Conservation (phyloP, 805 yeast genomes). For the Lachancea sp. region DNA sequence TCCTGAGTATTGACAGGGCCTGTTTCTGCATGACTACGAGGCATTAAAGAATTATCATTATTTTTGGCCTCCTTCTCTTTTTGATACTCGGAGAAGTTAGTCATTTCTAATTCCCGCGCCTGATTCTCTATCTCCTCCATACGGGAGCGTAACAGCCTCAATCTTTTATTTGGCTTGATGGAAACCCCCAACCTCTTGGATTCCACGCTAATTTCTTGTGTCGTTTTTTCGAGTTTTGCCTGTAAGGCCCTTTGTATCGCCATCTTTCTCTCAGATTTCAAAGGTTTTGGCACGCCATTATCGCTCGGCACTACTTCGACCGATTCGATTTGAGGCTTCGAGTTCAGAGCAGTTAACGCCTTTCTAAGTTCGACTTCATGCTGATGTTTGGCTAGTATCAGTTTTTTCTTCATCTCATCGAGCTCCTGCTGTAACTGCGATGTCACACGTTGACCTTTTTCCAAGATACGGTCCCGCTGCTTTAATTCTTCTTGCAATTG, state of each 20-base stretch:
- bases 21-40: neutral
- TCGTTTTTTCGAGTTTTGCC: conserved; percentile 34
- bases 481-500: conserved; percentile 57
- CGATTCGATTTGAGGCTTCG: conserved; percentile 25
- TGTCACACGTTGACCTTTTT: conserved; percentile 57
- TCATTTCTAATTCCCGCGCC: conserved; percentile 81
- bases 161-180: conserved; percentile 69
- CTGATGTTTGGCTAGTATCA: conserved; percentile 58
- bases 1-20: conserved; percentile 30
- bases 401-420: conserved; percentile 58
- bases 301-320: neutral
- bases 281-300: conserved; percentile 18
- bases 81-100: conserved; percentile 58
- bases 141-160: conserved; percentile 67
- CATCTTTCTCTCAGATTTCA: conserved; percentile 26
- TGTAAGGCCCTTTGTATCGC: conserved; percentile 29
- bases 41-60: conserved; percentile 1
- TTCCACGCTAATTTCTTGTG: conserved; percentile 36
- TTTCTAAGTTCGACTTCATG: conserved; percentile 75
- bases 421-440: conserved; percentile 58
- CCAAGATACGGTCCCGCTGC: conserved; percentile 63
- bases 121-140: conserved; percentile 81
- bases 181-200: conserved; percentile 38
- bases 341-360: conserved; percentile 56
- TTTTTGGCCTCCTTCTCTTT: conserved; percentile 9